Evolutionary conservation across 495 filamentous ascomycete species (phyloP), one percentile per base, ranked within the genome.

Genomic region (Neurospora tetrasperma): DNA sequence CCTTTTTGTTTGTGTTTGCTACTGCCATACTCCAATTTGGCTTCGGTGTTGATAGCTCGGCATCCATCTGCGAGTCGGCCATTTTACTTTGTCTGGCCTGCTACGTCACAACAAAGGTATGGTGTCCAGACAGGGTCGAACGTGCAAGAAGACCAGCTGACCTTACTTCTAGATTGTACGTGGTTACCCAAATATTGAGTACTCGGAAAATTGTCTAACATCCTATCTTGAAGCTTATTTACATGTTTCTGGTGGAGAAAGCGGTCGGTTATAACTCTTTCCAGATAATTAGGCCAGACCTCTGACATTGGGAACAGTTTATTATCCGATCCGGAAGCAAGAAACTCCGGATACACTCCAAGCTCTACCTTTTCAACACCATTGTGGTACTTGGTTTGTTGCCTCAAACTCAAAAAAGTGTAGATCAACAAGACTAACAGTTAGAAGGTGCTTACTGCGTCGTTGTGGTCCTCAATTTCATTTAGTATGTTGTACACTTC

Each of bases 51-150:
- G 80, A 86, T 41, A 77, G 78, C 62, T 84, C 79, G 41, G 46
- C 75, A 4, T 71, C 76, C 10, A 78, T 84, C 27, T 88, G 86
- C 79, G 80, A 82, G n/a, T 79, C 80, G 8, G 84, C 84, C 46
- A 85, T 88, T 8, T 68, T 88, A 35, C 75, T 86, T 5, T 88
- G 85, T 75, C 77, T 84, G 38, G 79, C 81, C 42, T 88, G 80
- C 77, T 88, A 88, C 74, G 79, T 88, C 71, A 85, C 84, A 0
- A 86, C 85, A 1, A 88, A 88, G 80, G 84, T 87, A 72, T 39
- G 71, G 48, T n/a, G 9, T 27, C 18, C 23, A 31, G 7, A 16
- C 2, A 66, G 1, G 35, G 31, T 12, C 23, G 31, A 3, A 7
- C 7, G 35, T 27, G 27, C 35, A 3, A 66, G 14, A 18, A 18